Base-by-base conservation (phyloP, 1,284 basidiomycete genomes). In the Fistulina hepatica region DNA sequence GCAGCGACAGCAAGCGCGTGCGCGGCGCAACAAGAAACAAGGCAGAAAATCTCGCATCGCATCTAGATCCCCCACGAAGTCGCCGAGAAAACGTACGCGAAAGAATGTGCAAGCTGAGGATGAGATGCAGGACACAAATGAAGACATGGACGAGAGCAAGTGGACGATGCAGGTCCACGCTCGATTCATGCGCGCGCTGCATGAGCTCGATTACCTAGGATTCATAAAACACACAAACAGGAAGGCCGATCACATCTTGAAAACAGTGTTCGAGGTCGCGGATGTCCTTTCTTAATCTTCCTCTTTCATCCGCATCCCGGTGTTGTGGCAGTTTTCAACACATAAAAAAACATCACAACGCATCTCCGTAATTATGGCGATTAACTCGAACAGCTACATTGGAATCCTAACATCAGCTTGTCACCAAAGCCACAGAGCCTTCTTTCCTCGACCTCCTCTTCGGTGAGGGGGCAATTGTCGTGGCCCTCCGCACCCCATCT, bases 321-420 rank as follows among this genome's bases (percentile, higher is more conserved):
- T n/a, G n/a, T n/a, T n/a, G n/a, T n/a, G n/a, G n/a, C n/a, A n/a
- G n/a, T n/a, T n/a, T n/a, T n/a, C n/a, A n/a, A n/a, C n/a, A n/a
- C n/a, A n/a, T n/a, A n/a, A n/a, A n/a, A n/a, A n/a, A n/a, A n/a
- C n/a, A n/a, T n/a, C n/a, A n/a, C n/a, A n/a, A n/a, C n/a, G n/a
- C n/a, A n/a, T n/a, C n/a, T n/a, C n/a, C n/a, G n/a, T n/a, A n/a
- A n/a, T n/a, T 31, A 5, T 3, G 3, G 28, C 24, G 28, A 34
- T 55, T 65, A 93, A 55, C 83, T 88, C 10, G 85, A 90, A 52
- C 91, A 95, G 47, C 83, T 89, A 56, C 91, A 95, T 56, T 94
- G 90, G 65, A 92, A 93, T 1, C 91, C 92, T 17, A 93, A 60
- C 70, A 90, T 69, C 44, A 60, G 67, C 52, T 66, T 73, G 21